Evolutionary conservation across 169 alveolate species (phyloP).

Genomic region (Plasmodium ovale): DNA sequence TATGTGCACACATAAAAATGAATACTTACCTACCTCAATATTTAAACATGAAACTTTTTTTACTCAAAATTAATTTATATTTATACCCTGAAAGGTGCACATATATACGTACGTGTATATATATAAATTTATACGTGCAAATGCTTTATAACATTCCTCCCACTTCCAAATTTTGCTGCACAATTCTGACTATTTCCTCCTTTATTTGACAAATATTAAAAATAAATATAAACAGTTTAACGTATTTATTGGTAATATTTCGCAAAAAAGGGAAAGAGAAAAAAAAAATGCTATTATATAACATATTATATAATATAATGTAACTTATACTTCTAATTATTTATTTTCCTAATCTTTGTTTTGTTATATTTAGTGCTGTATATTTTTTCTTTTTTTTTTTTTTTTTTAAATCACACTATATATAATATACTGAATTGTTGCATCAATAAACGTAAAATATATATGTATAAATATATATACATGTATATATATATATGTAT

Average conservation of each 20-base stretch:
- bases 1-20: too few relatives aligned
- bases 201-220: constrained; percentile 30
- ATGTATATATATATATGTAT: constrained; percentile 14
- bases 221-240: not conserved
- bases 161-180: not conserved
- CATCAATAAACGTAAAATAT: not conserved
- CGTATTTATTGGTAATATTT: not conserved
- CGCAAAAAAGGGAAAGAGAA: not conserved
- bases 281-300: not conserved
- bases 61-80: constrained; percentile 23
- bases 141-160: constrained; percentile 10
- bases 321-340: constrained; percentile 14
- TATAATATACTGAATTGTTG: constrained; percentile 11
- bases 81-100: constrained; percentile 21
- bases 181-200: not conserved
- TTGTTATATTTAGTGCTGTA: not conserved
- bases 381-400: not conserved
- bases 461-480: not conserved
- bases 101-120: not conserved
- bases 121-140: constrained; percentile 14
- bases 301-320: not conserved
- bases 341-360: not conserved
- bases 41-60: constrained; percentile 1
- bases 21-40: not conserved
- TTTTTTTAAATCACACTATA: constrained; percentile 22